Conservation (phyloP, 176 grass and related monocot species). For the Eragrostis curvula region DNA sequence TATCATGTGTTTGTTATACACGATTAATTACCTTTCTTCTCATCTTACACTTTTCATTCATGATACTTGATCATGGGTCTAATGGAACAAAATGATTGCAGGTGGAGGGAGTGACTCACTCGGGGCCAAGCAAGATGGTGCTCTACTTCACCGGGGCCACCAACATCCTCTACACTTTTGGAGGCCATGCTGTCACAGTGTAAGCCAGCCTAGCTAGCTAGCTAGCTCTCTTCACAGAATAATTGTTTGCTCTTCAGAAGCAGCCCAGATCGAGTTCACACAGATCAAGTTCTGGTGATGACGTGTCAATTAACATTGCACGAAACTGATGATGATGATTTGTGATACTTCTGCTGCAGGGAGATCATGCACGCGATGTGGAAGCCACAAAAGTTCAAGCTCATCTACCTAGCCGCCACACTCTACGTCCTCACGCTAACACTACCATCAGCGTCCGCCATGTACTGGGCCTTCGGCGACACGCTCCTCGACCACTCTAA, state of each 20-base stretch:
- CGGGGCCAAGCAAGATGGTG: conserved; percentile 85
- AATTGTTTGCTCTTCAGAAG: background rate
- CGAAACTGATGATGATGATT: too few relatives aligned
- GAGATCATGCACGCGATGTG: conserved; percentile 99
- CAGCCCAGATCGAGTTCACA: too few relatives aligned
- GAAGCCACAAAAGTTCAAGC: conserved; percentile 96
- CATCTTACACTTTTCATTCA: too few relatives aligned
- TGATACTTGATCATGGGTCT: background rate
- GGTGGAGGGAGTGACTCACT: conserved; percentile 77
- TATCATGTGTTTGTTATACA: background rate
- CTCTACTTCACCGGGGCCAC: conserved; percentile 98
- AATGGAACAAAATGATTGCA: background rate
- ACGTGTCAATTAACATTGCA: too few relatives aligned
- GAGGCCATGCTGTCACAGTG: conserved; percentile 98
- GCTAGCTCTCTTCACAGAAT: background rate
- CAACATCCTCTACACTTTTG: conserved; percentile 99
- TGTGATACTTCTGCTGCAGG: too few relatives aligned
- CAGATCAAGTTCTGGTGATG: too few relatives aligned
- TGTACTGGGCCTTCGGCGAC: conserved; percentile 99
- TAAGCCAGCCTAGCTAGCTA: conserved; percentile 34
- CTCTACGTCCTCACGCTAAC: conserved; percentile 90
- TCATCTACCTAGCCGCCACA: conserved; percentile 81
- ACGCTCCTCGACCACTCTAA: conserved; percentile 88
- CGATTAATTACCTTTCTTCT: too few relatives aligned
- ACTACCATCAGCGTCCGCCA: conserved; percentile 82